Evolutionary conservation across 305 asterid genomes (phyloP).

Genomic region (Withania somnifera): DNA sequence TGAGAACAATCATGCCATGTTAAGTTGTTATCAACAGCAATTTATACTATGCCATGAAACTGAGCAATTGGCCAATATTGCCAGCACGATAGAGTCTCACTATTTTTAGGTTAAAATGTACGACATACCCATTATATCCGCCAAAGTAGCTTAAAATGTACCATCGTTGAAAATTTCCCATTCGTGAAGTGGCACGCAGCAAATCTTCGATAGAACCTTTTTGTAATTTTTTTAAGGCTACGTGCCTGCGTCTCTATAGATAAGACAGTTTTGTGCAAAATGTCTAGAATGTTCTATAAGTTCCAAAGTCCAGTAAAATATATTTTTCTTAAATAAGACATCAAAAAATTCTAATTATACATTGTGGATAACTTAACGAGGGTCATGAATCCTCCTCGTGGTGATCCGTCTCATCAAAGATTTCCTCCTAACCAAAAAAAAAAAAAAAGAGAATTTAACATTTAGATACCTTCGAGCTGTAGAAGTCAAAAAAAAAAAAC

Average conservation of each 20-base stretch:
- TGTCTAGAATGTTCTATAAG: not conserved
- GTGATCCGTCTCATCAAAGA: slow-evolving; percentile 47
- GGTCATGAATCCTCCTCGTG: slow-evolving; percentile 31
- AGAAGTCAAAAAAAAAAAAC: not conserved
- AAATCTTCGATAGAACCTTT: not conserved
- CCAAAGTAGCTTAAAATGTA: no score
- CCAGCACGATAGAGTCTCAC: not conserved
- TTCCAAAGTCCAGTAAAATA: not conserved
- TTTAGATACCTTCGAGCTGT: not conserved
- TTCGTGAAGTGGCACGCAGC: not conserved
- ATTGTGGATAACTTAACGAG: not conserved
- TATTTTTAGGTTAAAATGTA: no score
- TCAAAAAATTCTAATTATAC: not conserved
- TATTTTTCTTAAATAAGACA: not conserved
- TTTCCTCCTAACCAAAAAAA: slow-evolving; percentile 29
- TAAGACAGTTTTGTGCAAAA: not conserved
- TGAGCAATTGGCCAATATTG: not conserved
- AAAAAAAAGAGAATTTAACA: not conserved
- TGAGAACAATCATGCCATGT: no score
- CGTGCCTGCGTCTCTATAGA: no score
- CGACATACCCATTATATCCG: no score
- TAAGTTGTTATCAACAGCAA: not conserved
- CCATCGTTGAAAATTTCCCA: not conserved
- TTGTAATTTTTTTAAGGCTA: not conserved
- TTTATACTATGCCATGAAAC: not conserved